Evolutionary conservation across 2,329 filamentous ascomycete genomes (phyloP), one percentile per base, ranked within the genome.

Genomic region (Aulographum hederae): DNA sequence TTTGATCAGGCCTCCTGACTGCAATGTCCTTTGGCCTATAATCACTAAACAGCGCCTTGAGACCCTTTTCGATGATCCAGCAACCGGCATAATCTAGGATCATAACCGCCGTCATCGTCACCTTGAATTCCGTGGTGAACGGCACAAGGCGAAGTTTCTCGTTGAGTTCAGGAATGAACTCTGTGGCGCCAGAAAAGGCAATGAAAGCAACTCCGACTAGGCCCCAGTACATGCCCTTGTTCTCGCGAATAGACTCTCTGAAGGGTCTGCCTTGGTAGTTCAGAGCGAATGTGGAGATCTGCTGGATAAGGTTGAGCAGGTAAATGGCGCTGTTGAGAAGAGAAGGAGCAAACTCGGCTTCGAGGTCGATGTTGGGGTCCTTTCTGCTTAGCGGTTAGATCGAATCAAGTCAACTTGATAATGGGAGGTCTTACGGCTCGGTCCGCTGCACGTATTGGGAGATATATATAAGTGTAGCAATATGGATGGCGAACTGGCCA

Each of bases 241-340:
- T 98, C 60, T 94, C 89, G 4, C 78, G 76, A 41, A 98, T 82
- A 15, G 78, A 79, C 58, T 98, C 89, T 37, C 89, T 80, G 77
- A 98, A 98, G 10, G 89, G 89, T 6, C 89, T 78, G 36, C 89
- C 89, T 57, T 98, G 89, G 63, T 98, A 98, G 64, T 98, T 98
- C 64, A 98, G 93, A 38, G 89, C 85, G 47, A 98, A 98, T 3
- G 89, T 98, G 16, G 85, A 94, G 49, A 98, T 93, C 56, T 98
- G 89, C 56, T 98, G 89, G 54, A 98, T 95, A 32, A 98, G 73
- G 49, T 95, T 89, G 26, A 98, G 71, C 17, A 98, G 78, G 55
- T 95, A 98, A 43, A 98, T 81, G 34, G 89, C 89, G 30, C 78
- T 89, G 65, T 98, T 98, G 51, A 98, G 75, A 6, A 98, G 70